phyloP scores from a whole-genome alignment of 1,284 basidiomycete species.

The Chondrostereum purpureum region DNA sequence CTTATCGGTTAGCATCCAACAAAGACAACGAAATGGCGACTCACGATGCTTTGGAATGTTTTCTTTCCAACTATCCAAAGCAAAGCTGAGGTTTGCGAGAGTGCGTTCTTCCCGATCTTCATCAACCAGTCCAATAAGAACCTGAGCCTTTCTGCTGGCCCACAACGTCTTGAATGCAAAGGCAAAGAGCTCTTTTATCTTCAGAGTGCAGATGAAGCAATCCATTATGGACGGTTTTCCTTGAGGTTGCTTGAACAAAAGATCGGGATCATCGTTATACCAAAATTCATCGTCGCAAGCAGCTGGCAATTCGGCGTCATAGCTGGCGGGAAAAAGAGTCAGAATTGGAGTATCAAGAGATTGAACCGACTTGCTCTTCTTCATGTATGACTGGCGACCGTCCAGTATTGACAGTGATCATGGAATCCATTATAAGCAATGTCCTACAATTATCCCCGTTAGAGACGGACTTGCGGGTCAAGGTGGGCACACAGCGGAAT shows the following conservation, averaged over 20 bases:
- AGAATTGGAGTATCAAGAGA: no score
- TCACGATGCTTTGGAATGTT: constrained; percentile 31
- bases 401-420: no score
- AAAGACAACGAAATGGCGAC: background rate
- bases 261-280: constrained; percentile 35
- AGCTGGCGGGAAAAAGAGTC: constrained; percentile 25
- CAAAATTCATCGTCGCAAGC: constrained; percentile 65
- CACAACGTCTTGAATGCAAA: constrained; percentile 43
- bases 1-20: no score
- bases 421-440: no score
- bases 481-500: no score
- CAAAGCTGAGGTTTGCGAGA: constrained; percentile 45
- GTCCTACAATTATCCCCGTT: no score
- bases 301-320: constrained; percentile 55
- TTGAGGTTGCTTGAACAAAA: constrained; percentile 40
- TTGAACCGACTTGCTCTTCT: no score
- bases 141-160: constrained; percentile 31
- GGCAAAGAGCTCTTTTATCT: constrained; percentile 51
- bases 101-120: constrained; percentile 27
- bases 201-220: constrained; percentile 46
- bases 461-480: no score
- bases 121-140: constrained; percentile 17
- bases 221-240: constrained; percentile 37
- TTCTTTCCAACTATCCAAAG: constrained; percentile 45
- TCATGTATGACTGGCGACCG: no score